A percentile compares a stretch with the other conserved stretches of the same genome.
Evolutionary conservation across 768 basidiomycete species (phyloP).

Genomic region (Ramaria sp.): DNA sequence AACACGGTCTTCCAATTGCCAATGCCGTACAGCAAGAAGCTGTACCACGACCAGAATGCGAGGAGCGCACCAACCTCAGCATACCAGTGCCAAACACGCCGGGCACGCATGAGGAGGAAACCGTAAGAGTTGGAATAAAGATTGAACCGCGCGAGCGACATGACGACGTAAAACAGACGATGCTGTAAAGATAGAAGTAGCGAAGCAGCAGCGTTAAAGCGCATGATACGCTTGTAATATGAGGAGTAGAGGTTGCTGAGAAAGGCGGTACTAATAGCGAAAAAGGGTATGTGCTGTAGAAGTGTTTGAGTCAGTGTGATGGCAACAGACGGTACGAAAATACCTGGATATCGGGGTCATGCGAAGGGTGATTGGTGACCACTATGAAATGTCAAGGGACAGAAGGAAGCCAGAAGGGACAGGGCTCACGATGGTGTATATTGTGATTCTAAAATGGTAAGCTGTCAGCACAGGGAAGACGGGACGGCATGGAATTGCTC

Average conservation of each 20-base stretch:
- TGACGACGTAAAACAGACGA: slow-evolving; percentile 83
- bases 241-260: slow-evolving; percentile 83
- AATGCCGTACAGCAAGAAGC: slow-evolving; percentile 54
- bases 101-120: slow-evolving; percentile 57
- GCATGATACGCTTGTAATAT: slow-evolving; percentile 85
- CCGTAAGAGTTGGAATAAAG: slow-evolving; percentile 82
- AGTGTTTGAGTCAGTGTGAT: neutral
- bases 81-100: slow-evolving; percentile 69
- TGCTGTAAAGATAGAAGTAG: slow-evolving; percentile 72
- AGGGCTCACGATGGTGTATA: slow-evolving; percentile 79
- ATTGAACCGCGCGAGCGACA: slow-evolving; percentile 89
- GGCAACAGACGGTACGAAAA: neutral
- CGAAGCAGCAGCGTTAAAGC: slow-evolving; percentile 60
- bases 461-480: neutral
- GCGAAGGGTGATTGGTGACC: slow-evolving; percentile 94
- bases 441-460: slow-evolving; percentile 68
- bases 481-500: slow-evolving; percentile 25
- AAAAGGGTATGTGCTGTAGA: slow-evolving; percentile 72
- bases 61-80: slow-evolving; percentile 63
- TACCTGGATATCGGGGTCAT: slow-evolving; percentile 68
- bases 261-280: slow-evolving; percentile 86
- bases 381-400: slow-evolving; percentile 35
- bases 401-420: neutral
- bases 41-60: slow-evolving; percentile 91
- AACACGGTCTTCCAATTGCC: slow-evolving; percentile 62